phyloP scores from a whole-genome alignment of 2,329 filamentous ascomycete species.

The Emergomyces africanus region DNA sequence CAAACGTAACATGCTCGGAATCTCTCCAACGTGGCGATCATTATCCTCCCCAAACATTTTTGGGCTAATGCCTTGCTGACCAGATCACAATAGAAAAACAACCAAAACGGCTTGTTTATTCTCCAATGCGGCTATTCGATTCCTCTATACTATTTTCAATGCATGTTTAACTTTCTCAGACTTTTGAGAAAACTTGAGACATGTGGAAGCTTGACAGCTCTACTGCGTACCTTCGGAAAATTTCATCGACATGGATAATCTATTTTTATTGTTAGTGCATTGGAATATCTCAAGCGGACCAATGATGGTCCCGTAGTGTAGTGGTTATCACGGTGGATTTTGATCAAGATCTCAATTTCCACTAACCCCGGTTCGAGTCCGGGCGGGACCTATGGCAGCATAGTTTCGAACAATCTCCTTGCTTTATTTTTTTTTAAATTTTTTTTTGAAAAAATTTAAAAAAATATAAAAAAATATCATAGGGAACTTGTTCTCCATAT shows the following conservation, averaged over 20 bases:
- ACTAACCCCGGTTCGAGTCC: constrained; percentile 1
- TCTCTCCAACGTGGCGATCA: too few relatives aligned
- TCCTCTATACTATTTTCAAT: too few relatives aligned
- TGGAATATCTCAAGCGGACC: not conserved
- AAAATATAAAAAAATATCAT: too few relatives aligned
- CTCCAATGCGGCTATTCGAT: not conserved
- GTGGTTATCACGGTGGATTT: constrained; percentile 1
- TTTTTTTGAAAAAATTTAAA: too few relatives aligned
- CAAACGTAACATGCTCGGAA: too few relatives aligned
- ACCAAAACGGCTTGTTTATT: not conserved
- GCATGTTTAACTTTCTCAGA: not conserved
- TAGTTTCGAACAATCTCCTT: not conserved
- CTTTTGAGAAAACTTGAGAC: not conserved
- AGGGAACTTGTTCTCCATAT: too few relatives aligned
- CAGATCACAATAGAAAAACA: not conserved
- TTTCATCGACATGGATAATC: too few relatives aligned
- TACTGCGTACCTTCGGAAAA: too few relatives aligned
- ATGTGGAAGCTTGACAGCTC: not conserved
- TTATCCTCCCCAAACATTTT: too few relatives aligned
- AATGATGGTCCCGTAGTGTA: not conserved
- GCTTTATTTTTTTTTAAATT: not conserved
- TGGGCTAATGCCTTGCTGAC: not conserved
- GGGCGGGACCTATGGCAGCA: not conserved
- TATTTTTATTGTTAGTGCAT: not conserved
- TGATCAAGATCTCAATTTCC: not conserved